These are phyloP conservation scores for Alternaria sp. DNA, from an alignment of 2,329 filamentous ascomycete species.

Conservation along the genomic window DNA sequence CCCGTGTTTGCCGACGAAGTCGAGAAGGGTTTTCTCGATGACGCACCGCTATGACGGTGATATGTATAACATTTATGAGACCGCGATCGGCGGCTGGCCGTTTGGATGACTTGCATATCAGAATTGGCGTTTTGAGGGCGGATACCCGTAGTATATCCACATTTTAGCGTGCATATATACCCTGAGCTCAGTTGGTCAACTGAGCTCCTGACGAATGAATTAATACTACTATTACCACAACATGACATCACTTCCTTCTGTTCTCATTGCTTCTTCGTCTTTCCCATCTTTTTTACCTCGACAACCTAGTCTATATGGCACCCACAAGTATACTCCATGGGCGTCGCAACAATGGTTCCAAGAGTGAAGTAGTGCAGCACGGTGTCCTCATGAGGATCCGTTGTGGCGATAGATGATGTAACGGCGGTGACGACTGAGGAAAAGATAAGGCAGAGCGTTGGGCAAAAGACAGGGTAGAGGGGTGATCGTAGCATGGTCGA, in stretches of 20 bases:
- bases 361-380: background rate
- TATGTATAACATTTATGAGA: background rate
- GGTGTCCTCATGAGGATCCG: background rate
- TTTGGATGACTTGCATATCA: background rate
- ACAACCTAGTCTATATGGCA: background rate
- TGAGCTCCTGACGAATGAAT: background rate
- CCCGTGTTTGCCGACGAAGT: conserved; percentile 21
- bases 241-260: background rate
- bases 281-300: background rate
- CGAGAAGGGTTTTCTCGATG: conserved; percentile 21
- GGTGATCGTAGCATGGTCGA: background rate
- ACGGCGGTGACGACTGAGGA: background rate
- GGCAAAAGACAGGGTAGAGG: background rate
- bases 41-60: conserved; percentile 16
- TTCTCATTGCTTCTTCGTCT: background rate
- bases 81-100: background rate
- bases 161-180: background rate
- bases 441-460: background rate
- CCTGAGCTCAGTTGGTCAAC: conserved; percentile 2
- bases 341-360: background rate
- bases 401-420: background rate
- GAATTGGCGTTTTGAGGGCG: conserved; percentile 1
- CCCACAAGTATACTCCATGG: background rate
- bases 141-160: conserved; percentile 5
- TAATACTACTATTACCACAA: background rate